Evolutionary conservation across 2,329 filamentous ascomycete genomes (phyloP), one percentile per base, ranked within the genome.

Genomic region (Leptographium lundbergii): DNA sequence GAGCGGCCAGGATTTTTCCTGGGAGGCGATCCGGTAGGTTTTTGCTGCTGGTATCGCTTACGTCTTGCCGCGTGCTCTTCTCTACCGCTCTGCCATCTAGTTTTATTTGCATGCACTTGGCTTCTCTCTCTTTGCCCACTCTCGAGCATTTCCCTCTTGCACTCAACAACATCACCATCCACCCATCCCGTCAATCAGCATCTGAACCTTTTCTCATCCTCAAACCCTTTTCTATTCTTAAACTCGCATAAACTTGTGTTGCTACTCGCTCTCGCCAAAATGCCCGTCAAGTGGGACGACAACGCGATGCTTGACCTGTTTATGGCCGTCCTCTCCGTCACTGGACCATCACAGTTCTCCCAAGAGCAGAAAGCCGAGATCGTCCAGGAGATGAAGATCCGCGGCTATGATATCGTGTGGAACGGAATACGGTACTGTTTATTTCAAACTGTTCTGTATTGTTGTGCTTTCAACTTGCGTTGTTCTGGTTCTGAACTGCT

Each of bases 1-100:
- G 14, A 63, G 63, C 6, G 69, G 48, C 1, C 17, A 24, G 17
- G 59, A 62, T 6, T 71, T 73, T n/a, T 73, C 71, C 4, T 78
- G 74, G 74, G 72, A 78, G 34, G 73, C 67, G 1, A 69, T 78
- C 56, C 74, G 76, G 76, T 77, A 70, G 51, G 73, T 68, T 10
- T 27, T 32, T 9, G 25, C 17, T 60, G 17, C 17, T 29, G n/a
- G 54, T 29, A 59, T 25, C 47, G 36, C 13, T 59, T 61, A 56
- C 6, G 56, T 24, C 42, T 24, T 36, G 58, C 17, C 51, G 19
- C 7, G 54, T 55, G 56, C 24, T 51, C 58, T 19, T 56, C 17
- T 17, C 11, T 34, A 36, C 27, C 36, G 47, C 25, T 36, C 27
- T 22, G 29, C 50, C 11, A 57, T 57, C 17, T 45, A 47, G 34